phyloP scores from a whole-genome alignment of 331 rosid genomes.

The Prunus yedoensis region DNA sequence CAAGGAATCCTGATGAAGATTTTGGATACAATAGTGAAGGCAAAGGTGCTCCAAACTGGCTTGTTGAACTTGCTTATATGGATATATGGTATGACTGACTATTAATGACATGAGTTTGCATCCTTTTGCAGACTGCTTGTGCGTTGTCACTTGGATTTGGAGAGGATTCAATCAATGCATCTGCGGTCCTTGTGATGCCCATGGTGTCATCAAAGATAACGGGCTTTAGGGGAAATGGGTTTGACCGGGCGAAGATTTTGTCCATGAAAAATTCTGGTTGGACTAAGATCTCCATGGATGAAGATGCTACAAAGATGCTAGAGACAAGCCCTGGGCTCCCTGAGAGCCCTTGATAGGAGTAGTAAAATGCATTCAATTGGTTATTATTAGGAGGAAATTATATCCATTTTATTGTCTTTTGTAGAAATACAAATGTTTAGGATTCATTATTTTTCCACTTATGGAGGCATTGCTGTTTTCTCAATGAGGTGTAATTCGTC shows the following conservation, averaged over 20 bases:
- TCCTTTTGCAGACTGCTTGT: slow-evolving; percentile 60
- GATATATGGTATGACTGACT: slow-evolving; percentile 6
- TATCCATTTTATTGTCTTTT: slow-evolving; percentile 15
- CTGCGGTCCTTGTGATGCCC: slow-evolving; percentile 94
- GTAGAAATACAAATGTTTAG: slow-evolving; percentile 15
- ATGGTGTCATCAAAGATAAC: slow-evolving; percentile 95
- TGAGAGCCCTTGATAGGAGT: slow-evolving; percentile 30
- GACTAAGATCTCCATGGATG: slow-evolving; percentile 61
- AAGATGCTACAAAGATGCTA: slow-evolving; percentile 36
- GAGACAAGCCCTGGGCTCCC: slow-evolving; percentile 16
- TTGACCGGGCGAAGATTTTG: slow-evolving; percentile 53
- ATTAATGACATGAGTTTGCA: slow-evolving; percentile 15
- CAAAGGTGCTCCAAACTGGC: slow-evolving; percentile 57
- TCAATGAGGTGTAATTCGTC: slow-evolving; percentile 1
- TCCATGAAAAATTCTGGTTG: slow-evolving; percentile 58
- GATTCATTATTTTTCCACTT: slow-evolving; percentile 4
- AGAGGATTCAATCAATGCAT: slow-evolving; percentile 85
- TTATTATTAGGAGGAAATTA: slow-evolving; percentile 15
- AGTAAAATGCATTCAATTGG: slow-evolving; percentile 9
- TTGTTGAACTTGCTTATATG: not conserved
- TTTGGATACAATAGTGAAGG: slow-evolving; percentile 56
- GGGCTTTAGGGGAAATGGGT: slow-evolving; percentile 82
- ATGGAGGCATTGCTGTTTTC: slow-evolving; percentile 2
- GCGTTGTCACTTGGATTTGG: slow-evolving; percentile 80
- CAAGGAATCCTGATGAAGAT: slow-evolving; percentile 60